These are phyloP conservation scores for Dendrocalamus latiflorus DNA, from an alignment of 202 grass and related monocot genomes.

Conservation along the genomic window DNA sequence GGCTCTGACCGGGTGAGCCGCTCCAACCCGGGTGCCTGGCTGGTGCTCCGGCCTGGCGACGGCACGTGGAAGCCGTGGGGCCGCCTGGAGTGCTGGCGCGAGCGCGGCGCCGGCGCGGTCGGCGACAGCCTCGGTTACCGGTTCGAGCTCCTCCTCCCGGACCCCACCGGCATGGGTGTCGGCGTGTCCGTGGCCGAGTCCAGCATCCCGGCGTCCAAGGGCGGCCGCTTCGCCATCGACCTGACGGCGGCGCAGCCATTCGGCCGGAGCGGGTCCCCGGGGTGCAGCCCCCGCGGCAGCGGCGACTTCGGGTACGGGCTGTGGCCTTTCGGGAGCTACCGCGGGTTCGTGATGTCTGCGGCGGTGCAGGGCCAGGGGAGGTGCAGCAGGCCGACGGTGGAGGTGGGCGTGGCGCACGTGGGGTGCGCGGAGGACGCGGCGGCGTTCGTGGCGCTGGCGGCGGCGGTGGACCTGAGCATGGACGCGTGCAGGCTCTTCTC, in stretches of 20 bases:
- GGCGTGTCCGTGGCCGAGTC: slow-evolving; percentile 62
- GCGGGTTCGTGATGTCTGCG: slow-evolving; percentile 71
- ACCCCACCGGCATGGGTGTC: too few species aligned
- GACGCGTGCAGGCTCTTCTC: slow-evolving; percentile 86
- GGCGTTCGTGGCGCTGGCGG: slow-evolving; percentile 65
- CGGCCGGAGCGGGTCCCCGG: slow-evolving; percentile 30
- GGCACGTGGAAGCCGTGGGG: too few species aligned
- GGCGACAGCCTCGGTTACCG: too few species aligned
- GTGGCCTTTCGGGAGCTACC: slow-evolving; percentile 58
- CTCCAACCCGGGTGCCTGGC: too few species aligned
- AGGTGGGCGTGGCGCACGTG: slow-evolving; percentile 72
- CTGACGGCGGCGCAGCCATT: slow-evolving; percentile 43
- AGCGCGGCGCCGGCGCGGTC: too few species aligned
- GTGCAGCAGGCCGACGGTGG: slow-evolving; percentile 48
- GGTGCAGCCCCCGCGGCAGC: slow-evolving; percentile 53
- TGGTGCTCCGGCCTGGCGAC: too few species aligned
- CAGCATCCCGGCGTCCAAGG: slow-evolving; percentile 22
- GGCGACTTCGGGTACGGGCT: slow-evolving; percentile 45
- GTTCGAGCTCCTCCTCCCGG: too few species aligned
- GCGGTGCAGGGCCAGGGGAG: slow-evolving; percentile 50
- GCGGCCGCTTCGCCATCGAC: slow-evolving; percentile 64
- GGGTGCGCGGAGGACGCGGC: slow-evolving; percentile 82
- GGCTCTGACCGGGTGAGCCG: too few species aligned
- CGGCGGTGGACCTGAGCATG: slow-evolving; percentile 79
- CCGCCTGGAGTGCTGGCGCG: too few species aligned